Evolutionary conservation across 352 stramenopile species (phyloP), one percentile per base, ranked within the genome.

Genomic region (Phytopythium boreale): DNA sequence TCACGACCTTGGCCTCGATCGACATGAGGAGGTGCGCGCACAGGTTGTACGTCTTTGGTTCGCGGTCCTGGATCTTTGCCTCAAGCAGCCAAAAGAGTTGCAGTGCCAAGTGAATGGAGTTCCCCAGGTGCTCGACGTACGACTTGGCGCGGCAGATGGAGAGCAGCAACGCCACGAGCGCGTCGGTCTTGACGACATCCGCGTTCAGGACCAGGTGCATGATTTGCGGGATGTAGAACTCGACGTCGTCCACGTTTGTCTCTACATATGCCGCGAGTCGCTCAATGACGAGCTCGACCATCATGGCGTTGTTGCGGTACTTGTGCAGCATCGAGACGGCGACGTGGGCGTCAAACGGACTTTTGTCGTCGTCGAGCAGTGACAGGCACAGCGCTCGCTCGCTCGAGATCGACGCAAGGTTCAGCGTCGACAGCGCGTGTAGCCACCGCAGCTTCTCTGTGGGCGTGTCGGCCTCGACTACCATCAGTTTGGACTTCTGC

Each of bases 171-270:
- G 89, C 68, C 41, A 90, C 80, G 22, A 91, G 66, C 60, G 88
- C 89, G 37, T 91, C 80, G 1, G 82, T 87, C 44, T 81, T 80
- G 9, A 65, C 70, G 57, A 88, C 73, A 36, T 91, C 78, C 0
- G 80, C 65, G 47, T 90, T 90, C 37, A 93, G 75, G 5, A 85
- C 75, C 22, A 92, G 67, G 49, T 92, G 85, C 47, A 91, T 77
- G 63, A 94, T 89, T 50, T 92, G 83, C 59, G 86, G 83, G 31
- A 92, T 79, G 70, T 93, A 93, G 59, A 93, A 92, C 63, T 92
- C 85, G 8, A 92, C 84, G 55, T 93, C 84, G 46, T 91, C 84
- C 24, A 92, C 78, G 61, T 89, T 86, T 14, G 76, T 51, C 43
- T 89, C 80, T 2, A 78, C 75, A 60, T 93, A 92, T 22, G 84